Conservation (phyloP, 179 eudicot species). For the Patellifolia procumbens region DNA sequence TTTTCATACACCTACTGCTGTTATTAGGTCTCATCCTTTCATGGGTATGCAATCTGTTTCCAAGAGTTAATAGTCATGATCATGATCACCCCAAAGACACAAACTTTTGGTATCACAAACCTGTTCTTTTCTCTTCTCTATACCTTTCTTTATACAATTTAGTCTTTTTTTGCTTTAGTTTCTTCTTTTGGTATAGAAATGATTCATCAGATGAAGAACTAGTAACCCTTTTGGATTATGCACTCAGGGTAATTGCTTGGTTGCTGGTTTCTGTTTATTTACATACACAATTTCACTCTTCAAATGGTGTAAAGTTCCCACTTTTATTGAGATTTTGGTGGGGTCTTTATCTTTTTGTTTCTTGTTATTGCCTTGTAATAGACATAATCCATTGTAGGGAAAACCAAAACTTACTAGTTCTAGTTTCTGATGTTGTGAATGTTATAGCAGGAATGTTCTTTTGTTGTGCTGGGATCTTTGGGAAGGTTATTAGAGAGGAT, state of each 20-base stretch:
- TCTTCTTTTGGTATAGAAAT: conserved; percentile 47
- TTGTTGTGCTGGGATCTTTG: conserved; percentile 46
- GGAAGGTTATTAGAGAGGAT: conserved; percentile 30
- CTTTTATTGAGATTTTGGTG: conserved; percentile 61
- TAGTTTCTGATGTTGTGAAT: conserved; percentile 56
- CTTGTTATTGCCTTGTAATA: conserved; percentile 49
- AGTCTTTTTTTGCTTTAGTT: conserved; percentile 38
- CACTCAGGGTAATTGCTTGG: conserved; percentile 46
- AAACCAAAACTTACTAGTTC: conserved; percentile 25
- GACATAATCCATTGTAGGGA: conserved; percentile 37
- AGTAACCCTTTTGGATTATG: conserved; percentile 45
- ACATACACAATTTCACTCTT: conserved; percentile 29
- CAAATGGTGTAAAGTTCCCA: conserved; percentile 42
- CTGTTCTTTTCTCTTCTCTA: conserved; percentile 33
- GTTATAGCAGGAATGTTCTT: conserved; percentile 43
- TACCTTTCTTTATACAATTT: conserved; percentile 43
- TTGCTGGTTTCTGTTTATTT: conserved; percentile 45
- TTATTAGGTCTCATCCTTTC: conserved; percentile 24
- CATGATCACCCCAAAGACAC: conserved; percentile 18
- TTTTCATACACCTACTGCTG: conserved; percentile 37
- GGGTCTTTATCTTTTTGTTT: conserved; percentile 46
- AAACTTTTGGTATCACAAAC: conserved; percentile 30
- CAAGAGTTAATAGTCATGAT: background rate
- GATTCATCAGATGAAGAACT: conserved; percentile 59
- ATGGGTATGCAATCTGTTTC: conserved; percentile 30